These are phyloP conservation scores for Pyrenopolyporus hunteri DNA, from an alignment of 495 filamentous ascomycete species.

Conservation along the genomic window DNA sequence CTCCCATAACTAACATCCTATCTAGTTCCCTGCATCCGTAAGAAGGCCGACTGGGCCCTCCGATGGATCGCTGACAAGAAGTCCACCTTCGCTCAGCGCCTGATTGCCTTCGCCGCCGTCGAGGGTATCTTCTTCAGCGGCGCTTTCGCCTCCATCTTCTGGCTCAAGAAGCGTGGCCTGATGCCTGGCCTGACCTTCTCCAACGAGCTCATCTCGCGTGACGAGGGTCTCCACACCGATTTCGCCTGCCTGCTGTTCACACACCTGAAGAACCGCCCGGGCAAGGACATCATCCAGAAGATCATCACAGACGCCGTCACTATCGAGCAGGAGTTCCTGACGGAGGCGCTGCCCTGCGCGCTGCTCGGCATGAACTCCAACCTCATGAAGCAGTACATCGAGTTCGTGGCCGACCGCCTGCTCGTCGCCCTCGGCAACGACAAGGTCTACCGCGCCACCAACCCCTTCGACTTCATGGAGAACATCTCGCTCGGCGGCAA, in stretches of 20 bases:
- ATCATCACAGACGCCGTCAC: constrained; percentile 93
- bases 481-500: constrained; percentile 97
- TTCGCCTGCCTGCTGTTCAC: constrained; percentile 97
- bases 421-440: constrained; percentile 89
- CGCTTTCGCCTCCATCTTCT: constrained; percentile 99
- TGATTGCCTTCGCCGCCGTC: constrained; percentile 96
- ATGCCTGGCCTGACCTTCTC: constrained; percentile 99
- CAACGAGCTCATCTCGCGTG: constrained; percentile 99
- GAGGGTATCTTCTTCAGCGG: constrained; percentile 99
- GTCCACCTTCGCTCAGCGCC: constrained; percentile 92
- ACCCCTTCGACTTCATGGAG: constrained; percentile 99
- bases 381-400: constrained; percentile 99
- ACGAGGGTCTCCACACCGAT: constrained; percentile 99
- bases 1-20: constrained; percentile 12
- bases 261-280: constrained; percentile 89
- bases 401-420: constrained; percentile 97
- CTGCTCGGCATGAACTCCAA: constrained; percentile 97
- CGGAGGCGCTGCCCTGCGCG: constrained; percentile 87
- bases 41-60: constrained; percentile 98
- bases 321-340: constrained; percentile 98
- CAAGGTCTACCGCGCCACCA: constrained; percentile 89
- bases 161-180: constrained; percentile 99
- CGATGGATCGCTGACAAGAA: constrained; percentile 91
- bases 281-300: constrained; percentile 76
- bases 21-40: constrained; percentile 87